Evolutionary conservation across 345 rosid genomes (phyloP).

Genomic region (Gossypium raimondii): DNA sequence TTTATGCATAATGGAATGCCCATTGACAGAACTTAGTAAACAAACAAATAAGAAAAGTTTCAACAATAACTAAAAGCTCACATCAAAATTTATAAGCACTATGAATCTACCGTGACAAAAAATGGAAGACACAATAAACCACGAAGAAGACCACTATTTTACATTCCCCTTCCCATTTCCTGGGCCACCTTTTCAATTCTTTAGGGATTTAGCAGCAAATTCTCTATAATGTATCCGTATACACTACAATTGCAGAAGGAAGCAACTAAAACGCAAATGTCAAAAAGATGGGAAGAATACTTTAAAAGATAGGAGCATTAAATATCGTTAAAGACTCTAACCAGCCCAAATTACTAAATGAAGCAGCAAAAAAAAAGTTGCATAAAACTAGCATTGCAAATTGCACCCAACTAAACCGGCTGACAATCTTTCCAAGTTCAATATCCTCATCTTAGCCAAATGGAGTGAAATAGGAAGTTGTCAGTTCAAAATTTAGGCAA

Average conservation of each 20-base stretch:
- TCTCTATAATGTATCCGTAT: background rate
- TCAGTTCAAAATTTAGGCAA: background rate
- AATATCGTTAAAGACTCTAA: background rate
- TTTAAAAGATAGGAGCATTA: background rate
- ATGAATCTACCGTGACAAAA: background rate
- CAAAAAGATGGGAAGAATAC: background rate
- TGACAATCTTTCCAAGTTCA: background rate
- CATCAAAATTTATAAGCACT: background rate
- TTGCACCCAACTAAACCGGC: background rate
- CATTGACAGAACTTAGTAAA: background rate
- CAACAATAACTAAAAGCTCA: conserved; percentile 4
- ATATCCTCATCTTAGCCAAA: conserved; percentile 3
- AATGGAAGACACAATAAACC: background rate
- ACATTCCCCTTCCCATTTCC: background rate
- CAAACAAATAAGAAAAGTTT: background rate
- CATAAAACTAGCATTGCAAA: background rate
- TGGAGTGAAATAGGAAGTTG: background rate
- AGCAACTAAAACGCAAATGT: background rate
- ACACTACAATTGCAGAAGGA: background rate
- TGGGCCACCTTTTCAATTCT: background rate
- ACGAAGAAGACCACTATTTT: background rate
- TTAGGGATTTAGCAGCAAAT: background rate
- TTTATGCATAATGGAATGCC: background rate
- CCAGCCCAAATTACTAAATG: background rate
- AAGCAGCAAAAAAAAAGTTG: background rate